Evolutionary conservation across 2,329 filamentous ascomycete genomes (phyloP), one percentile per base, ranked within the genome.

Genomic region (Arthrobotrys pseudoclavata): DNA sequence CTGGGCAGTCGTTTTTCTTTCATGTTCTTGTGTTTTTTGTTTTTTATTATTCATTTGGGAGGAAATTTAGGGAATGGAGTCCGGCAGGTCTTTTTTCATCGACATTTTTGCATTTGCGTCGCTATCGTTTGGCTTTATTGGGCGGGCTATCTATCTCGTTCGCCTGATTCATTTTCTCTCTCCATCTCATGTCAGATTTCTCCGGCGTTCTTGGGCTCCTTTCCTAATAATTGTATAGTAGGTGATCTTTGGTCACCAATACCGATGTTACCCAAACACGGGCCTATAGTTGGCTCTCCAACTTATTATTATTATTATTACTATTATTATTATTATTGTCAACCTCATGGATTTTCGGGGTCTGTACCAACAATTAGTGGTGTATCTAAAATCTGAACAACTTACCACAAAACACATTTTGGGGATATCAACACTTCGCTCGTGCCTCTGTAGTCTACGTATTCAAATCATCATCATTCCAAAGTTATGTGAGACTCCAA

Each of bases 51-150:
- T 72, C 45, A 34, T 62, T 37, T 40, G 69, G 69, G 67, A 67
- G 37, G 71, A 31, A 70, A 76, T 52, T 60, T 50, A 45, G 64
- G 70, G 37, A 64, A 69, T 52, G 71, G 71, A 75, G 69, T 79
- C 63, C 61, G 69, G 48, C 63, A 69, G 74, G 62, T 57, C 22
- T 53, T 76, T 45, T 42, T 42, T 55, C 50, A 10, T 63, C 29
- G 24, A 45, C 10, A 62, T 48, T 31, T 74, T 37, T 64, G 37
- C 34, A 18, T 63, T 66, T 55, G 12, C 15, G 22, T 60, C 18
- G 20, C 31, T 42, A 9, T 24, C 20, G 34, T 31, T 60, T 69
- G 50, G 37, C 29, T 50, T 66, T 24, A 45, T 18, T 61, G 64
- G 52, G 53, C 37, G 63, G 52, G 45, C 47, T 69, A 60, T 42